Evolutionary conservation across 1,139 yeast species (phyloP).

Genomic region (Maudiozyma humilis): DNA sequence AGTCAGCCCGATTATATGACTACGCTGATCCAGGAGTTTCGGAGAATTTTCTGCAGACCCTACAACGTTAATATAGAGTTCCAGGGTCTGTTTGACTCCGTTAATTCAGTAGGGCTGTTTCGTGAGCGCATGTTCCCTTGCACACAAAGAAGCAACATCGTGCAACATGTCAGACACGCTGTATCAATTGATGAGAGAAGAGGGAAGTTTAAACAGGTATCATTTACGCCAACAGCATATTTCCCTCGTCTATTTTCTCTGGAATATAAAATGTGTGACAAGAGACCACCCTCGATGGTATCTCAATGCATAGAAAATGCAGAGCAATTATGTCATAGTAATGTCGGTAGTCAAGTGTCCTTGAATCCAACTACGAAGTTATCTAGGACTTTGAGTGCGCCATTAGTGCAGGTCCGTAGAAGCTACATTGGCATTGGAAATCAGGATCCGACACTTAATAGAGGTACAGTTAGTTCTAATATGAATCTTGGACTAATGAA

Average conservation of each 20-base stretch:
- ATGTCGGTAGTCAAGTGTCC: no score
- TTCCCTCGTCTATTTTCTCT: conserved; percentile 30
- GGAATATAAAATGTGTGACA: conserved; percentile 17
- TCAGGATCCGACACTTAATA: no score
- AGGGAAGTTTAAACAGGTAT: conserved; percentile 50
- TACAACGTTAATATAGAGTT: conserved; percentile 40
- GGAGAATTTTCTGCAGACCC: conserved; percentile 41
- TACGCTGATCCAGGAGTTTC: conserved; percentile 44
- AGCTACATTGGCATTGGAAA: no score
- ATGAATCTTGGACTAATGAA: no score
- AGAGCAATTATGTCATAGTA: no score
- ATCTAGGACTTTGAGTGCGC: no score
- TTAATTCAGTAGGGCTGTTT: conserved; percentile 53
- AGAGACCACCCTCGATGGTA: background rate
- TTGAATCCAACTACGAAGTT: no score
- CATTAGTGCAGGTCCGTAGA: no score
- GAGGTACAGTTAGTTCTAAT: no score
- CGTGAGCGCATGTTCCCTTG: conserved; percentile 52
- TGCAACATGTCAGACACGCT: conserved; percentile 56
- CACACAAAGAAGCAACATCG: conserved; percentile 42
- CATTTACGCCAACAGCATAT: conserved; percentile 40
- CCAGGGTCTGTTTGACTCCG: conserved; percentile 61
- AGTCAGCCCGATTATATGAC: conserved; percentile 35
- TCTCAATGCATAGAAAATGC: no score
- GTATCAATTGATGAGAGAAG: conserved; percentile 58